Base-by-base conservation (phyloP, 768 basidiomycete species). In the Lepiota subincarnata region DNA sequence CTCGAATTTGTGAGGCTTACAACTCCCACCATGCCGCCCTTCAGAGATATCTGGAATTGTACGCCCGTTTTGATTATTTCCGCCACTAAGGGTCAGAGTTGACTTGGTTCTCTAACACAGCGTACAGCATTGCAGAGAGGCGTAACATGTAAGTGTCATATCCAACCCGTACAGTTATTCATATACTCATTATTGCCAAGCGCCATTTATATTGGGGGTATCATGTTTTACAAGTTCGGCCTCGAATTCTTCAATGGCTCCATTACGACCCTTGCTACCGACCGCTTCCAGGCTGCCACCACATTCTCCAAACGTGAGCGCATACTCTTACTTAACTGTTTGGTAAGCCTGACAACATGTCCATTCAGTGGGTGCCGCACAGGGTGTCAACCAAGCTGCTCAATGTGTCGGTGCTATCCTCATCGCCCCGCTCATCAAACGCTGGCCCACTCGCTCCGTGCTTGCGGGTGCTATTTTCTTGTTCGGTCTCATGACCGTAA, bases 211-310 rank as follows among this genome's bases (percentile, higher is more conserved):
- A 63, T 69, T 50, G 61, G 40, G 6, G 68, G 68, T 7, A 68
- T 68, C 37, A 68, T 68, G 65, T 59, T 60, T 55, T 68, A 68
- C 54, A 70, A 68, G 50, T 59, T 68, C 42, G 66, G 66, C 18
- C 59, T 70, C 14, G 68, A 70, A 52, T 68, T 68, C 55, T 70
- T 68, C 58, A 70, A 70, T 35, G 68, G 68, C 10, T 68, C 67
- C 7, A 68, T 70, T 39, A 64, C 62, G 3, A 68, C 68, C 26
- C 55, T 68, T 0, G 68, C 68, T 24, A 66, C 65, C n/a, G 68
- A 70, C 57, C 60, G 68, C 40, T 70, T 70, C 56, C 58, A 62
- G 13, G 45, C 61, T 7, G 37, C 55, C 8, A 35, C 60, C 38
- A 58, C 66, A 0, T 68, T 68, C 49, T 59, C 65, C n/a, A 68